Conservation (phyloP, 345 rosid species). For the Lepidium africanum region DNA sequence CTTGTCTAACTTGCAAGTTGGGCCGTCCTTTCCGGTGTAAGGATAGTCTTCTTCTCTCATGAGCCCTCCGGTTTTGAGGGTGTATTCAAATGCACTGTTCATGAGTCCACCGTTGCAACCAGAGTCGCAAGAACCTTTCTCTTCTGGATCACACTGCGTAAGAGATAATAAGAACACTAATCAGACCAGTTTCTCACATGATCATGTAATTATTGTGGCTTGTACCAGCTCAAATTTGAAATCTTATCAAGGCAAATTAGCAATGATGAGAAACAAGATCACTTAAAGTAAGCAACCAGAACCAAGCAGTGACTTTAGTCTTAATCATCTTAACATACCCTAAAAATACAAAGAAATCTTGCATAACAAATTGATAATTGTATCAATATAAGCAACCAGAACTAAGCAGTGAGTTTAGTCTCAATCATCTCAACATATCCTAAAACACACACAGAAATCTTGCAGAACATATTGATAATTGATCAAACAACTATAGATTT, state of each 20-base stretch:
- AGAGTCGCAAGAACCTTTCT: slow-evolving; percentile 66
- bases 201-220: neutral
- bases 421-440: neutral
- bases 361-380: too few relatives aligned
- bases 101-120: slow-evolving; percentile 93
- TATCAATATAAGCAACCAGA: neutral
- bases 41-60: slow-evolving; percentile 90
- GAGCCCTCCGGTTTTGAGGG: slow-evolving; percentile 85
- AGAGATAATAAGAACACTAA: neutral
- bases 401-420: neutral
- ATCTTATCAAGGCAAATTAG: neutral
- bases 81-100: slow-evolving; percentile 85
- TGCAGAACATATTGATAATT: too few relatives aligned
- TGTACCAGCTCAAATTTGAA: neutral
- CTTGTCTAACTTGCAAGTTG: slow-evolving; percentile 73
- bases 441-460: neutral
- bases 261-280: neutral
- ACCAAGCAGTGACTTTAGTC: neutral
- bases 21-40: slow-evolving; percentile 64
- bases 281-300: neutral
- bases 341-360: neutral
- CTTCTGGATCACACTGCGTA: slow-evolving; percentile 87
- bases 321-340: neutral
- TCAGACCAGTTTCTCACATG: neutral
- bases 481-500: neutral